phyloP scores from a whole-genome alignment of 345 rosid genomes.

The Gossypioides kirkii region DNA sequence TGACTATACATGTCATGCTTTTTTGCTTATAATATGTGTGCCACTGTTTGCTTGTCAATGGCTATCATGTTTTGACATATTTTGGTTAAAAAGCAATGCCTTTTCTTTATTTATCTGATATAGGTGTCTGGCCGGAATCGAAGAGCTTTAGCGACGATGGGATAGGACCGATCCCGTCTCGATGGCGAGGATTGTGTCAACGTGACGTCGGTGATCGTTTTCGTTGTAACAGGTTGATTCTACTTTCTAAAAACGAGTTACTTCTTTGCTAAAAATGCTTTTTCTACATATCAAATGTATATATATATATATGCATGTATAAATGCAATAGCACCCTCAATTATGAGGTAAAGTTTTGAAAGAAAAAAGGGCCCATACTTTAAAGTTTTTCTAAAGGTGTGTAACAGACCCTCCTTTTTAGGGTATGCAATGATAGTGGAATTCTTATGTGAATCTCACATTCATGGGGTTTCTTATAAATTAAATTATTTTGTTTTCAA shows the following conservation, averaged over 20 bases:
- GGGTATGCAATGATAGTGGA: conserved; percentile 1
- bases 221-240: conserved; percentile 48
- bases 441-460: conserved; percentile 9
- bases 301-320: too few species aligned
- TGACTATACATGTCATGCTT: conserved; percentile 9
- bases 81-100: background rate
- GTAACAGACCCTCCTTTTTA: conserved; percentile 7
- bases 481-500: too few species aligned
- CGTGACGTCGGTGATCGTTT: conserved; percentile 12
- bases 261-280: background rate
- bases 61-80: conserved; percentile 1
- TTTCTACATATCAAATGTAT: background rate
- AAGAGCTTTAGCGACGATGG: conserved; percentile 59
- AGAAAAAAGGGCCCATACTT: background rate
- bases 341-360: background rate
- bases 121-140: conserved; percentile 70
- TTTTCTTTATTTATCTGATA: background rate
- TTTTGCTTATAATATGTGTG: conserved; percentile 5
- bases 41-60: conserved; percentile 6
- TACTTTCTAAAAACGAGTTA: background rate
- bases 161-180: conserved; percentile 47
- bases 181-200: conserved; percentile 54
- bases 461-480: background rate
- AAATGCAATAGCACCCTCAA: background rate
- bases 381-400: conserved; percentile 13